Evolutionary conservation across 1,284 basidiomycete species (phyloP), one percentile per base, ranked within the genome.

Genomic region (Rugosomyces carneus): DNA sequence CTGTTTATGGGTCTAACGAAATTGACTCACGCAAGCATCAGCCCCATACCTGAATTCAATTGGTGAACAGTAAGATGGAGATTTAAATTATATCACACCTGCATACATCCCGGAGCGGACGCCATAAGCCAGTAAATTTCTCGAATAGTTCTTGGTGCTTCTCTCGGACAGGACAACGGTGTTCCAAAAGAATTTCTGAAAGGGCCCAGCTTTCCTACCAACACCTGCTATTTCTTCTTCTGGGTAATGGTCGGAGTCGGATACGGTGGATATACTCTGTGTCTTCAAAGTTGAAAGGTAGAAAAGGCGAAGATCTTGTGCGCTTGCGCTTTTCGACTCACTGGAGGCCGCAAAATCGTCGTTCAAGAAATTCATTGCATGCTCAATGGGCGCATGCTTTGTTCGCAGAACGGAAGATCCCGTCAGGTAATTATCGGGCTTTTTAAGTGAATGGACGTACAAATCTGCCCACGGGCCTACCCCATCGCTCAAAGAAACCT

Each of bases 41-140:
- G 47, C 0, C 73, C 76, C 71, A 79, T 75, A 5, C 74, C 74
- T 57, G 37, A 15, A 23, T 24, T 34, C 1, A 1, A 37, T 2
- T 13, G 46, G 54, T 3, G 40, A 21, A 48, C 24, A 29, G 21
- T n/a, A 35, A 37, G 26, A 35, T 16, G 26, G 43, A 16, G 48
- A n/a, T n/a, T n/a, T n/a, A 2, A 49, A 27, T 5, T 38, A n/a
- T 53, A 40, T 55, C 71, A 62, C 59, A 62, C 70, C 61, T 32
- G 59, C 67, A 50, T 81, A 84, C 79, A 84, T 82, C 20, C 66
- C 78, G 0, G 72, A 53, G 26, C 80, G 66, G 2, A 83, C 70
- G n/a, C 80, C 78, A 57, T 80, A 84, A 1, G 78, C 80, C 26
- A 84, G 63, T 1, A 81, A 54, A 56, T 82, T 81, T 20, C 73